phyloP scores from a whole-genome alignment of 495 filamentous ascomycete genomes.

The Cenococcum geophilum region DNA sequence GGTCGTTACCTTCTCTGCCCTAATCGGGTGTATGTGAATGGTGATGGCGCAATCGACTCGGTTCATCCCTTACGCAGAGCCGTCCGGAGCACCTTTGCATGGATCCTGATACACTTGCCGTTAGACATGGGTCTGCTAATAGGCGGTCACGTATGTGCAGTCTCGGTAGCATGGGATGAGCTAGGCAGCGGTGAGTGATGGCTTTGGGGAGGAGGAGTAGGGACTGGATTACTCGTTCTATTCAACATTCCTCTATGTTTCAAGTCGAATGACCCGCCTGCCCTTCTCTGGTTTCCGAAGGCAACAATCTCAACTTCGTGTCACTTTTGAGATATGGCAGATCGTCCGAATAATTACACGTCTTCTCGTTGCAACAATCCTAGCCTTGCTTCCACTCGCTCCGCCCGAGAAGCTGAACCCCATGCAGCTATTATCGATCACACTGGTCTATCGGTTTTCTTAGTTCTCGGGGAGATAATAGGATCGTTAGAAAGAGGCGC shows the following conservation, averaged over 20 bases:
- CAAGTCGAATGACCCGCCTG: constrained; percentile 30
- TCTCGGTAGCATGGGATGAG: neutral
- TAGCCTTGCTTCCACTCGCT: constrained; percentile 4
- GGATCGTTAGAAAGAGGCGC: constrained; percentile 2
- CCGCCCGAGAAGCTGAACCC: neutral
- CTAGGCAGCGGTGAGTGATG: constrained; percentile 27
- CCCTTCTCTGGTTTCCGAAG: constrained; percentile 3
- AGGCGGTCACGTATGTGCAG: constrained; percentile 40
- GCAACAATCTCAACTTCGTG: neutral
- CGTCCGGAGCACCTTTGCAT: constrained; percentile 36
- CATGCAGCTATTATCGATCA: neutral
- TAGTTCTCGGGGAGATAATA: constrained; percentile 11
- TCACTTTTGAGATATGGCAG: neutral
- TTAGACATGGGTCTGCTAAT: constrained; percentile 40
- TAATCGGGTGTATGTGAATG: constrained; percentile 34
- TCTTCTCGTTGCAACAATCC: constrained; percentile 3
- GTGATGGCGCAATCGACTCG: constrained; percentile 38
- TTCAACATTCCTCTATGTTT: constrained; percentile 39
- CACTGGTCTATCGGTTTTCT: constrained; percentile 3
- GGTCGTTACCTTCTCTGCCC: constrained; percentile 44
- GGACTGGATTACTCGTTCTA: constrained; percentile 38
- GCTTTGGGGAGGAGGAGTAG: constrained; percentile 41
- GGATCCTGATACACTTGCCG: constrained; percentile 41
- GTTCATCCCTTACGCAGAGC: constrained; percentile 39
- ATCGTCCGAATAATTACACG: constrained; percentile 6